A percentile compares a stretch with the other conserved stretches of the same genome.
These are phyloP conservation scores for Trametes pubescens DNA, from an alignment of 1,284 basidiomycete genomes.

Conservation along the genomic window DNA sequence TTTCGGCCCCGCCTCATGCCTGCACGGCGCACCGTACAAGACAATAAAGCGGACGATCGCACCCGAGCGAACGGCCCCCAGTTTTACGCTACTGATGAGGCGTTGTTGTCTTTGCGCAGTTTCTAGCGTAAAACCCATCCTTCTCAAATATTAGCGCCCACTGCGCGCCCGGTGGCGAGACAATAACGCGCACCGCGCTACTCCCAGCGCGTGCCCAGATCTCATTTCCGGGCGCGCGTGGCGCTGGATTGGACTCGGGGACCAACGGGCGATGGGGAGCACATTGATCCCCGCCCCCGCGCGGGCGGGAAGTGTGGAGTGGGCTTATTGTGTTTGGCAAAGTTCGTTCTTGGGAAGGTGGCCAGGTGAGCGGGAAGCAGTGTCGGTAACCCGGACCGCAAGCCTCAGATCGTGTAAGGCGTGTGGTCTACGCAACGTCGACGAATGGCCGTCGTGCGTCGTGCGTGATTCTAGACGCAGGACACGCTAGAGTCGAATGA, in stretches of 20 bases:
- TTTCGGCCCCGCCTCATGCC: background rate
- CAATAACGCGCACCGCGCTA: conserved; percentile 10
- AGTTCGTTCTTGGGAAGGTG: background rate
- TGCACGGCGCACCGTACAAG: conserved; percentile 1
- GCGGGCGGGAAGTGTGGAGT: conserved; percentile 2
- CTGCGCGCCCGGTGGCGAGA: background rate
- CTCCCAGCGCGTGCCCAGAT: conserved; percentile 1
- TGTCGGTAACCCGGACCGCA: conserved; percentile 15
- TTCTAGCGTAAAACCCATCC: conserved; percentile 12
- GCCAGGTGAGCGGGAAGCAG: background rate
- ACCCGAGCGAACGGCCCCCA: background rate
- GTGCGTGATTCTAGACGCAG: no score
- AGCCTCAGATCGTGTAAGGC: background rate
- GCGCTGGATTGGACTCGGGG: background rate
- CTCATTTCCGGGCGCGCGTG: conserved; percentile 14
- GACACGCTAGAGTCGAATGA: no score
- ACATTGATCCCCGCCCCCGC: conserved; percentile 15
- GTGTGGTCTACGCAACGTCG: background rate
- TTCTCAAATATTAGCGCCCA: conserved; percentile 1
- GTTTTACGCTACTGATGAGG: background rate
- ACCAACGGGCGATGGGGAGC: conserved; percentile 1
- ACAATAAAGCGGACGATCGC: conserved; percentile 11
- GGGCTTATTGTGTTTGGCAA: conserved; percentile 18
- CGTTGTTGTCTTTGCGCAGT: conserved; percentile 5
- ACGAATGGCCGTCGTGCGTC: no score